Conservation (phyloP, 2,329 filamentous ascomycete genomes). For the Sodiomyces alkalinus region DNA sequence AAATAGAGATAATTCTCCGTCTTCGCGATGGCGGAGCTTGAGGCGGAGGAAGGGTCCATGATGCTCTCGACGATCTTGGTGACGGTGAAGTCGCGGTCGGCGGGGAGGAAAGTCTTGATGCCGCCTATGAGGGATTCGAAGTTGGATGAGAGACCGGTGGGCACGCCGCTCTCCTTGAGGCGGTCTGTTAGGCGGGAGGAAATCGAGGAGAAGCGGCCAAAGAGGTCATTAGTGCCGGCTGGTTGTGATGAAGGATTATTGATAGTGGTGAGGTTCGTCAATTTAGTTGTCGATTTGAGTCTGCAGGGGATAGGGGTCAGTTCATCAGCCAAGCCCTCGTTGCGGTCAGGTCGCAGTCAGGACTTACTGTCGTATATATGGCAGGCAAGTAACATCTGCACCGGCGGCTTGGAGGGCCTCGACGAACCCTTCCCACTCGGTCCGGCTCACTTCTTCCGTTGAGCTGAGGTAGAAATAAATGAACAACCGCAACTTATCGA, state of each 20-base stretch:
- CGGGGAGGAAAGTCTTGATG: conserved; percentile 96
- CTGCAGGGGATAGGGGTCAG: too few relatives aligned
- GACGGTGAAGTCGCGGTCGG: conserved; percentile 85
- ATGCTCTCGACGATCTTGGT: conserved; percentile 97
- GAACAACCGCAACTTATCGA: conserved; percentile 86
- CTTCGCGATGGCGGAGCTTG: conserved; percentile 84
- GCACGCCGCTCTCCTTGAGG: conserved; percentile 76
- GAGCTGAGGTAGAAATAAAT: conserved; percentile 87
- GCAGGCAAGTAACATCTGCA: conserved; percentile 59
- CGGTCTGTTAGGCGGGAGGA: conserved; percentile 85
- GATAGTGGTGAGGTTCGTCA: conserved; percentile 93
- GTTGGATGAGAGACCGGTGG: conserved; percentile 55
- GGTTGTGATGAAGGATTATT: conserved; percentile 58
- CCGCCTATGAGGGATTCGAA: conserved; percentile 90
- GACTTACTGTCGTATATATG: conserved; percentile 72
- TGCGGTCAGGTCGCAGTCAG: not conserved
- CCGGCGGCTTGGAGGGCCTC: conserved; percentile 65
- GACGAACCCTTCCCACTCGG: conserved; percentile 76
- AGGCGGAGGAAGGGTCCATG: conserved; percentile 87
- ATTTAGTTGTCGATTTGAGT: conserved; percentile 86
- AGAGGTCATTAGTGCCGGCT: conserved; percentile 57
- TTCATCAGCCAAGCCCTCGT: not conserved
- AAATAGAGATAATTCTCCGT: conserved; percentile 97
- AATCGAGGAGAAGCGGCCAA: conserved; percentile 84
- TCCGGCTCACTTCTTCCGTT: conserved; percentile 71